Base-by-base conservation (phyloP, 2,329 filamentous ascomycete species). In the Fusarium sp. region DNA sequence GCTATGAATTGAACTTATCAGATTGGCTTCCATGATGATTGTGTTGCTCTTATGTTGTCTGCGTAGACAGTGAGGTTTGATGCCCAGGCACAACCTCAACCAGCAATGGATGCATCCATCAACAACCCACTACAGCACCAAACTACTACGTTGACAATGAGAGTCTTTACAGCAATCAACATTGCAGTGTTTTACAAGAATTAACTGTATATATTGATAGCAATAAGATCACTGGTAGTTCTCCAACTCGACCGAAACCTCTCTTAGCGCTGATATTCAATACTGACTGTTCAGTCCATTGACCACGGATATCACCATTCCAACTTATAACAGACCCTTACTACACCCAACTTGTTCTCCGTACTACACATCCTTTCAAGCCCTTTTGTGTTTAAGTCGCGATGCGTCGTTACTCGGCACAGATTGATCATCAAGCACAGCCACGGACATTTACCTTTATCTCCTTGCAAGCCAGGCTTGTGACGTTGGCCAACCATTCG, bases 401-500 rank as follows among this genome's bases (percentile, higher is more conserved):
- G 33, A 33, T 67, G 8, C 21, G 12, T n/a, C 25, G 35, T 40
- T 25, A 12, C 30, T 43, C 50, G 60, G 38, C 60, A 59, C 64
- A 50, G 18, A n/a, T 44, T 25, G 43, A 52, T 54, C 38, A 30
- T 42, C 44, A 11, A 21, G 23, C 47, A 69, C 64, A 50, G 53
- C 40, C 61, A 47, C 43, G 7, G 10, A 7, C 9, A 18, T 18
- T 32, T 12, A 11, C 15, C 7, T 35, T 43, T 33, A n/a, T n/a
- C 33, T 25, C 21, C 33, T 53, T 16, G 13, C 23, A 23, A 30
- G 53, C 52, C 53, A 72, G 50, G 58, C 54, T 53, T 23, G 32
- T 58, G 69, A 69, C 44, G 50, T 60, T 16, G 38, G 50, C 53
- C 64, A 40, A 60, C 62, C 25, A 35, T 38, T 56, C 13, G 19